Evolutionary conservation across 192 early-diverging fungal species (phyloP).

Genomic region (Coemansia sp.): DNA sequence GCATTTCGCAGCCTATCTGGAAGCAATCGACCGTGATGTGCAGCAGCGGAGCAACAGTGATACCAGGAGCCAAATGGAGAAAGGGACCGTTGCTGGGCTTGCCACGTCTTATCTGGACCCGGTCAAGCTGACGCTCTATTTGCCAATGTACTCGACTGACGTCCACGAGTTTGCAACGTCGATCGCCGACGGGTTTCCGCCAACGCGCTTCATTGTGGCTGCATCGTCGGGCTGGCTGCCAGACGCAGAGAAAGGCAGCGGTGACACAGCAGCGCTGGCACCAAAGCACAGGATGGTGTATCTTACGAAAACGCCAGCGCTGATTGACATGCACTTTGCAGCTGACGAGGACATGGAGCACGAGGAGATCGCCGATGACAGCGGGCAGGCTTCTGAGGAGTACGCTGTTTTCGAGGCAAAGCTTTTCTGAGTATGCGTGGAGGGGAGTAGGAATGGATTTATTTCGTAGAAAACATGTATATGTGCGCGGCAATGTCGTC

Average conservation of each 20-base stretch:
- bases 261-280: background rate
- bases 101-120: slow-evolving; percentile 8
- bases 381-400: slow-evolving; percentile 20
- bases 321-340: slow-evolving; percentile 33
- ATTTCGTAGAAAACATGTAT: slow-evolving; percentile 65
- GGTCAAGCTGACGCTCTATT: slow-evolving; percentile 17
- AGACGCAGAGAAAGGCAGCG: background rate
- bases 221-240: slow-evolving; percentile 5
- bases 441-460: background rate
- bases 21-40: background rate
- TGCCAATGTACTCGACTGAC: slow-evolving; percentile 50
- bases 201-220: slow-evolving; percentile 24
- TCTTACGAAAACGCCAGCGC: slow-evolving; percentile 37
- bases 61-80: background rate
- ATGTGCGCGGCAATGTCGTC: slow-evolving; percentile 87
- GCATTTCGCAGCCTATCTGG: slow-evolving; percentile 14
- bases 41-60: background rate
- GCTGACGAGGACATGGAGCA: background rate
- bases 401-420: slow-evolving; percentile 39
- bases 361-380: background rate
- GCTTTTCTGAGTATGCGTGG: background rate
- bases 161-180: slow-evolving; percentile 39
- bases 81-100: background rate
- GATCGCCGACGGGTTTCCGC: slow-evolving; percentile 38
- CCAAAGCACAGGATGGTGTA: slow-evolving; percentile 12